A percentile compares a stretch with the other conserved stretches of the same genome.
These are phyloP conservation scores for Domatiomyces globalis DNA, from an alignment of 2,329 filamentous ascomycete genomes.

Conservation along the genomic window DNA sequence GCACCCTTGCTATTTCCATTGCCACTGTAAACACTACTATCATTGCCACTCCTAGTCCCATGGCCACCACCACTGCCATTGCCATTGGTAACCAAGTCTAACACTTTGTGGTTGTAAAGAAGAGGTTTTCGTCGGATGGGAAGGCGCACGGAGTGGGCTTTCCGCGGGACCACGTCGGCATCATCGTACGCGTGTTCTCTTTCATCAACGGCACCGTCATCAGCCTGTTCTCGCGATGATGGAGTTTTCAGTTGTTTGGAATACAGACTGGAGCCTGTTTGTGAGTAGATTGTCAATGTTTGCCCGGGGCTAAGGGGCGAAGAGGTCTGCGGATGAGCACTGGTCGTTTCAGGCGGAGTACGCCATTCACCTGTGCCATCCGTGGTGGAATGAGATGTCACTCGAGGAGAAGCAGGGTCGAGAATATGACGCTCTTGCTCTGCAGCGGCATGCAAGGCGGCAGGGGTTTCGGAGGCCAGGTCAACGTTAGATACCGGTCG, in stretches of 20 bases:
- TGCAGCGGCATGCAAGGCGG: neutral
- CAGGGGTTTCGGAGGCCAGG: neutral
- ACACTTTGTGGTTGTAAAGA: neutral
- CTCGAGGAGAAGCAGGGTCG: neutral
- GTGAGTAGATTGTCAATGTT: neutral
- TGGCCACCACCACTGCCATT: neutral
- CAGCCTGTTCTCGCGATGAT: neutral
- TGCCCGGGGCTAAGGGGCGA: neutral
- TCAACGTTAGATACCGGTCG: neutral
- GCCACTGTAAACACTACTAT: too few relatives aligned
- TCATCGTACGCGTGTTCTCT: neutral
- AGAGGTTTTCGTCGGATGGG: neutral
- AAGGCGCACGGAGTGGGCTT: neutral
- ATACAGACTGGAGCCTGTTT: neutral
- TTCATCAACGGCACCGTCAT: neutral
- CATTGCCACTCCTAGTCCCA: neutral
- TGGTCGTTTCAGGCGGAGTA: neutral
- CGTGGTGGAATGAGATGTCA: neutral
- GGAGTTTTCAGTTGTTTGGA: neutral
- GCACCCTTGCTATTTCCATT: neutral
- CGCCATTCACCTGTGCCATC: neutral
- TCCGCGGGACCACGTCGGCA: neutral
- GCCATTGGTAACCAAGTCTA: neutral
- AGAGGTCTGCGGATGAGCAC: neutral
- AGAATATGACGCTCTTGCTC: neutral